phyloP scores from a whole-genome alignment of 306 rosid genomes.

The Canavalia gladiata region DNA sequence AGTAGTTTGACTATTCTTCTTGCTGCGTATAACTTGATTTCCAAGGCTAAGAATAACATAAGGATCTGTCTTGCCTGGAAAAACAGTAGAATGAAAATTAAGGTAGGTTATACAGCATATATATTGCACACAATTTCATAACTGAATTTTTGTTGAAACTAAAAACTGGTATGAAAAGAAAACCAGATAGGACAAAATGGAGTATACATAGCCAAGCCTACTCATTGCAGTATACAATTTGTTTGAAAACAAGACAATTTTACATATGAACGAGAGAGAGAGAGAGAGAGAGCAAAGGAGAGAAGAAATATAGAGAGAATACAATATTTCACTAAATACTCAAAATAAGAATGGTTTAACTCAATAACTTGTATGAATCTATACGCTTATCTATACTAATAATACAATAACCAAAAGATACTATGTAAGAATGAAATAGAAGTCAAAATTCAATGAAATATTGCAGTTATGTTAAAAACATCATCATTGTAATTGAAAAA shows the following conservation, averaged over 20 bases:
- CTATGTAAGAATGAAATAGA: not conserved
- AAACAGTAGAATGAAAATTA: constrained; percentile 3
- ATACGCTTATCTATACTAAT: not conserved
- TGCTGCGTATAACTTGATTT: constrained; percentile 88
- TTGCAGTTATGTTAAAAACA: not conserved
- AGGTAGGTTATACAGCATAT: constrained; percentile 8
- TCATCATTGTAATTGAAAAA: not conserved
- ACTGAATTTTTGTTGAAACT: not conserved
- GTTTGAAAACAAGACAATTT: not conserved
- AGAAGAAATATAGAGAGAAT: not conserved
- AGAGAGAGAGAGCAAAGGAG: not conserved
- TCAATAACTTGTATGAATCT: not conserved
- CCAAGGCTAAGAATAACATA: constrained; percentile 86
- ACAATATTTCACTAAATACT: not conserved
- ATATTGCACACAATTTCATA: constrained; percentile 18
- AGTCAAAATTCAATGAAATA: not conserved
- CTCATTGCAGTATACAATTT: not conserved
- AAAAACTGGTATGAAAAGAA: not conserved
- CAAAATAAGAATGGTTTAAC: constrained; percentile 9
- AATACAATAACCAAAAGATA: not conserved
- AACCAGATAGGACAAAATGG: not conserved
- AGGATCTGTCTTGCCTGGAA: constrained; percentile 96
- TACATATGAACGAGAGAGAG: not conserved
- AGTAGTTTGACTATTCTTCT: constrained; percentile 98
- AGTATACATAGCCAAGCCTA: not conserved